Evolutionary conservation across 2,329 filamentous ascomycete genomes (phyloP).

Genomic region (Neoscytalidium dimidiatum): DNA sequence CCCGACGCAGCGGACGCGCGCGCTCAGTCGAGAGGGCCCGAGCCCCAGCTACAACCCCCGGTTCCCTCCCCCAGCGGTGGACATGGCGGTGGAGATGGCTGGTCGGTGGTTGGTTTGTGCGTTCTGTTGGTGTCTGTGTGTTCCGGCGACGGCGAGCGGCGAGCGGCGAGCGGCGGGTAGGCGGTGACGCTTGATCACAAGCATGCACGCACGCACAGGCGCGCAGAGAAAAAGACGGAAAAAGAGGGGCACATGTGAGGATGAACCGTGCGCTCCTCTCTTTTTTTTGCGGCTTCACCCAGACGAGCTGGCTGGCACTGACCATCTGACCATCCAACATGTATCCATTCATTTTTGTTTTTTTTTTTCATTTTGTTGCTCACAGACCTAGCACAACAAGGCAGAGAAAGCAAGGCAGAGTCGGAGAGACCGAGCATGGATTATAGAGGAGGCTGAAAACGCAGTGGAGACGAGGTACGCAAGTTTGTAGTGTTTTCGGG

Average conservation of each 20-base stretch:
- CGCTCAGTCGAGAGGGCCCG: too few relatives aligned
- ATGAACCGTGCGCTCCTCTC: not conserved
- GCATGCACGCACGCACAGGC: not conserved
- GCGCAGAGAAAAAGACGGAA: not conserved
- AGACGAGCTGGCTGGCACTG: constrained; percentile 9
- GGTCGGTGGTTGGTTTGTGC: not conserved
- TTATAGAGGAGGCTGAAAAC: too few relatives aligned
- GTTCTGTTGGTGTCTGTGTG: not conserved
- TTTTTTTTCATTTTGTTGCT: not conserved
- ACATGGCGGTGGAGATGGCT: not conserved
- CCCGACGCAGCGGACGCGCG: too few relatives aligned
- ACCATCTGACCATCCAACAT: not conserved
- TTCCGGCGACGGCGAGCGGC: not conserved
- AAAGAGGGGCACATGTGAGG: not conserved
- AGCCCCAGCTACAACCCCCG: too few relatives aligned
- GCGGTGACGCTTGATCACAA: constrained; percentile 1
- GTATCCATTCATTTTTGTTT: not conserved
- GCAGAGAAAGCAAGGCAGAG: not conserved
- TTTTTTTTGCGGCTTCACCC: constrained; percentile 3
- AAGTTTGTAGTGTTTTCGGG: too few relatives aligned
- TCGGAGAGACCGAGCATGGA: not conserved
- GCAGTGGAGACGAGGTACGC: too few relatives aligned
- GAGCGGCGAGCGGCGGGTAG: not conserved
- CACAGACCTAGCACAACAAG: not conserved
- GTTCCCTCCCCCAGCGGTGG: not conserved